Conservation (phyloP, 2,329 filamentous ascomycete species). For the Ophiostoma australiae region DNA sequence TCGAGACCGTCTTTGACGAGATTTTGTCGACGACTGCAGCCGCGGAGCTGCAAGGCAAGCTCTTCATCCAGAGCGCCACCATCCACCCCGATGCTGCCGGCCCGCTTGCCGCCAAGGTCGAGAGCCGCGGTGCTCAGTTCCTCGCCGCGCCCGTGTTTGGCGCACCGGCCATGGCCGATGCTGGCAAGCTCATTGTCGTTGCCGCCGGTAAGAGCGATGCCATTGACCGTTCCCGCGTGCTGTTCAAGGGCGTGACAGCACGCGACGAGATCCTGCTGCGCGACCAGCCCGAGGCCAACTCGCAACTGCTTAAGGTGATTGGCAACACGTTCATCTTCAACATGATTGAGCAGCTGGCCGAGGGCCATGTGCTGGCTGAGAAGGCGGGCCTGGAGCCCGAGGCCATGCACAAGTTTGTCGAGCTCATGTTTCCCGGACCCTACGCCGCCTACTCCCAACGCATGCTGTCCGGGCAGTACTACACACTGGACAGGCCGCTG, state of each 20-base stretch:
- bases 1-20: conserved; percentile 67
- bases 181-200: conserved; percentile 52
- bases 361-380: conserved; percentile 74
- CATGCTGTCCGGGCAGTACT: conserved; percentile 74
- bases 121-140: conserved; percentile 62
- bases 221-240: conserved; percentile 62
- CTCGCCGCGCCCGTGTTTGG: conserved; percentile 69
- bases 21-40: conserved; percentile 50
- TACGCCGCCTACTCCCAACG: conserved; percentile 70
- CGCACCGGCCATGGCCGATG: conserved; percentile 59
- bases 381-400: conserved; percentile 70
- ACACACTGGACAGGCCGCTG: conserved; percentile 70
- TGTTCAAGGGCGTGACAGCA: conserved; percentile 67
- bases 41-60: conserved; percentile 59
- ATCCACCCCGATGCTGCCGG: conserved; percentile 78
- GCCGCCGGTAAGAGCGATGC: conserved; percentile 59
- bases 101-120: conserved; percentile 54
- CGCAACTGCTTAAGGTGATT: conserved; percentile 71
- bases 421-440: conserved; percentile 68
- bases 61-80: conserved; percentile 84
- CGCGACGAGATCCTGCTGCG: conserved; percentile 65
- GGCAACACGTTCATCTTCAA: conserved; percentile 83
- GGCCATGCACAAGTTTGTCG: conserved; percentile 66
- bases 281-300: conserved; percentile 62
- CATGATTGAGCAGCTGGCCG: conserved; percentile 74